phyloP scores from a whole-genome alignment of 2,329 filamentous ascomycete species.

The Fusarium armeniacum region DNA sequence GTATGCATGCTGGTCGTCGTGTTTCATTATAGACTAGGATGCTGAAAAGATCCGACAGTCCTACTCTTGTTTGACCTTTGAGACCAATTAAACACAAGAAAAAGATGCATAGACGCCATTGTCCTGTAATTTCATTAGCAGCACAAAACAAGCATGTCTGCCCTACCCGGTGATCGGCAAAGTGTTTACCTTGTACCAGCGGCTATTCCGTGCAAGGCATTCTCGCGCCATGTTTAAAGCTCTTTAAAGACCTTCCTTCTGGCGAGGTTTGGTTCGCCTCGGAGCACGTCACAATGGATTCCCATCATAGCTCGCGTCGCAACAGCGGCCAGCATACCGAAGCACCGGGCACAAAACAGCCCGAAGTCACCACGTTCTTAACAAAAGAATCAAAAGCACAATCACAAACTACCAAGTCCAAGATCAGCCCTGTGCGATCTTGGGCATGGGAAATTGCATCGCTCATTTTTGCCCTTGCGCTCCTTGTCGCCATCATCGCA shows the following conservation, averaged over 20 bases:
- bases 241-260: not conserved
- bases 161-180: not conserved
- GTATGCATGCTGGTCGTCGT: not conserved
- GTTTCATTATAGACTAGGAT: slow-evolving; percentile 1
- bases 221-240: not conserved
- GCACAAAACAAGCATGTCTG: not conserved
- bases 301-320: not conserved
- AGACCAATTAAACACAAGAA: not conserved
- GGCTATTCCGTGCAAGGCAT: not conserved
- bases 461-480: not conserved
- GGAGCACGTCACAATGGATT: not conserved
- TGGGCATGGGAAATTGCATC: slow-evolving; percentile 18
- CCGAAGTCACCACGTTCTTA: not conserved
- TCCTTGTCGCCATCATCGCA: slow-evolving; percentile 9
- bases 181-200: not conserved
- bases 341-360: not conserved
- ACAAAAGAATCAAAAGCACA: not conserved
- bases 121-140: not conserved
- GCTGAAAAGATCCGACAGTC: not conserved
- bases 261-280: not conserved
- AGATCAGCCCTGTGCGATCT: not conserved
- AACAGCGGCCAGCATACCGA: not conserved
- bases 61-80: too few species aligned
- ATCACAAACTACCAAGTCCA: not conserved
- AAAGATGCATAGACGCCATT: not conserved